These are phyloP conservation scores for Lactuca saligna DNA, from an alignment of 129 eudicot species.

Conservation along the genomic window DNA sequence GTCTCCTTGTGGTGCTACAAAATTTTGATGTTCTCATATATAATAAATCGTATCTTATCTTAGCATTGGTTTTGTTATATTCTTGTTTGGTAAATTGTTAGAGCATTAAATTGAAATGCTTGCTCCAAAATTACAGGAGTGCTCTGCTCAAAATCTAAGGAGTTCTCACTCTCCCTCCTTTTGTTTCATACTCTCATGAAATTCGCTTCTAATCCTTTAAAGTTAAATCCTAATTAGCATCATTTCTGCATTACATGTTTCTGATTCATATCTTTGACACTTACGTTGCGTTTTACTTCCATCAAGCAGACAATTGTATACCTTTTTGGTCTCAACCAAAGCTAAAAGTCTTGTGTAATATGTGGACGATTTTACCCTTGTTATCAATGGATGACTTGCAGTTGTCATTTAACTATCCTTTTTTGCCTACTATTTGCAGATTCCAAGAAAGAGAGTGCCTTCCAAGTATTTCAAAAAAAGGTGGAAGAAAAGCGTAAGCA, in stretches of 20 bases:
- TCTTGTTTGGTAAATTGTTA: no score
- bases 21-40: background rate
- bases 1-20: slow-evolving; percentile 7
- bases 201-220: slow-evolving; percentile 1
- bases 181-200: background rate
- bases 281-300: slow-evolving; percentile 1
- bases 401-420: slow-evolving; percentile 13
- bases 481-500: slow-evolving; percentile 73
- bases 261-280: slow-evolving; percentile 13
- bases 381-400: slow-evolving; percentile 3
- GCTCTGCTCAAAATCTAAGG: no score
- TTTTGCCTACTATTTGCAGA: slow-evolving; percentile 48
- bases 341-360: background rate
- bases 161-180: no score
- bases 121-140: no score
- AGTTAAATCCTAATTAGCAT: background rate
- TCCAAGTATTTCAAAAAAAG: slow-evolving; percentile 85
- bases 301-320: background rate
- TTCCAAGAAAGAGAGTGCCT: slow-evolving; percentile 61
- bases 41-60: background rate
- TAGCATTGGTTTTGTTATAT: background rate
- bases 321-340: background rate
- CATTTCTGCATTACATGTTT: slow-evolving; percentile 3
- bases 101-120: no score
- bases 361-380: slow-evolving; percentile 7